Evolutionary conservation across 345 rosid genomes (phyloP).

Genomic region (Psidium friedrichsthalianum): DNA sequence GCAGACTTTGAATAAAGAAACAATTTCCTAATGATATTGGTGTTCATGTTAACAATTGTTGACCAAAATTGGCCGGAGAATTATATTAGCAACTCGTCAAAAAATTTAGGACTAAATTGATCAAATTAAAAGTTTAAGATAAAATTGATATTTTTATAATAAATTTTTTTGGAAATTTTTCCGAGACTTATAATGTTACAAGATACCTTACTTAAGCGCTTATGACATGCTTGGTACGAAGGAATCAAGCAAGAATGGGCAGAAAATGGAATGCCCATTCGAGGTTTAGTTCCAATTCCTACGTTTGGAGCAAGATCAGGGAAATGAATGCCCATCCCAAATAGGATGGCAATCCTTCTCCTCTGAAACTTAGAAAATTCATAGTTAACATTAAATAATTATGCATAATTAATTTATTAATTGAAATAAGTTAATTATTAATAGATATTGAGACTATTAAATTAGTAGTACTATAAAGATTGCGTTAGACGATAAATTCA

Average conservation of each 20-base stretch:
- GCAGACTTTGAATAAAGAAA: no score
- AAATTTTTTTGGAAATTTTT: no score
- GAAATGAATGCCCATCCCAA: background rate
- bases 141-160: no score
- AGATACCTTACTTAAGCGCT: background rate
- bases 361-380: background rate
- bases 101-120: no score
- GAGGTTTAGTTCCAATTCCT: background rate
- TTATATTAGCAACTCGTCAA: no score
- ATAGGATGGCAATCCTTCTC: background rate
- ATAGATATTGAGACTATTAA: background rate
- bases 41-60: no score
- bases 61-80: no score
- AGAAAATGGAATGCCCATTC: background rate
- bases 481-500: background rate
- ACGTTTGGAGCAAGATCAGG: background rate
- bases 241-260: background rate
- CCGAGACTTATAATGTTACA: no score
- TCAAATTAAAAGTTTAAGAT: no score
- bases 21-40: no score
- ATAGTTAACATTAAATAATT: background rate
- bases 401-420: background rate
- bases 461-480: background rate
- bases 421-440: background rate
- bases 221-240: background rate